Evolutionary conservation across 345 rosid genomes (phyloP).

Genomic region (Erodium maritimum): DNA sequence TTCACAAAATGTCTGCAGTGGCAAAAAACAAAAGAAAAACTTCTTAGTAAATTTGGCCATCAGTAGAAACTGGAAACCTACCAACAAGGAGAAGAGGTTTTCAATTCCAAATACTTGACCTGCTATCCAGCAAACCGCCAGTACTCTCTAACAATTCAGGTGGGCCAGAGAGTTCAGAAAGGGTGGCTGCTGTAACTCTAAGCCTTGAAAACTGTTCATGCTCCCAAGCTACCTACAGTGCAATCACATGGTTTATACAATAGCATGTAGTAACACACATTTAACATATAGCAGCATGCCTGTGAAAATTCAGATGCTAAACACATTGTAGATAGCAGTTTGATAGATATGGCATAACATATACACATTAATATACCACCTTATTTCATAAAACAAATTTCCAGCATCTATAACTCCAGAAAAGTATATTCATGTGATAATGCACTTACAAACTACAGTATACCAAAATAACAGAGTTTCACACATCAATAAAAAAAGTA

Average conservation of each 20-base stretch:
- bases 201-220: slow-evolving; percentile 95
- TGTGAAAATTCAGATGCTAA: too few relatives aligned
- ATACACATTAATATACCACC: too few relatives aligned
- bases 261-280: slow-evolving; percentile 2
- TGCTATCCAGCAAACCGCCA: slow-evolving; percentile 73
- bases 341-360: too few relatives aligned
- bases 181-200: slow-evolving; percentile 92
- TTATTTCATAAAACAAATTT: too few relatives aligned
- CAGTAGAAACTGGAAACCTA: neutral
- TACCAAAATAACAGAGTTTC: neutral
- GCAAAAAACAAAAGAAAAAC: slow-evolving; percentile 6
- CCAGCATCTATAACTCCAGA: too few relatives aligned
- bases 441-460: too few relatives aligned
- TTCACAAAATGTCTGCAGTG: slow-evolving; percentile 48
- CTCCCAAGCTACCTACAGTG: slow-evolving; percentile 97
- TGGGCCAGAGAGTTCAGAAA: slow-evolving; percentile 62
- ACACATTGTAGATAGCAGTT: too few relatives aligned
- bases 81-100: slow-evolving; percentile 1
- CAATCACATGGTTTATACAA: slow-evolving; percentile 20
- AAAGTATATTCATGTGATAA: too few relatives aligned
- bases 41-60: slow-evolving; percentile 11
- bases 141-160: slow-evolving; percentile 68
- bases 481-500: neutral
- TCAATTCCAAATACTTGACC: slow-evolving; percentile 29
- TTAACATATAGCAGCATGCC: neutral